Evolutionary conservation across 2,329 filamentous ascomycete species (phyloP).

Genomic region (Akanthomyces uredinophilus): DNA sequence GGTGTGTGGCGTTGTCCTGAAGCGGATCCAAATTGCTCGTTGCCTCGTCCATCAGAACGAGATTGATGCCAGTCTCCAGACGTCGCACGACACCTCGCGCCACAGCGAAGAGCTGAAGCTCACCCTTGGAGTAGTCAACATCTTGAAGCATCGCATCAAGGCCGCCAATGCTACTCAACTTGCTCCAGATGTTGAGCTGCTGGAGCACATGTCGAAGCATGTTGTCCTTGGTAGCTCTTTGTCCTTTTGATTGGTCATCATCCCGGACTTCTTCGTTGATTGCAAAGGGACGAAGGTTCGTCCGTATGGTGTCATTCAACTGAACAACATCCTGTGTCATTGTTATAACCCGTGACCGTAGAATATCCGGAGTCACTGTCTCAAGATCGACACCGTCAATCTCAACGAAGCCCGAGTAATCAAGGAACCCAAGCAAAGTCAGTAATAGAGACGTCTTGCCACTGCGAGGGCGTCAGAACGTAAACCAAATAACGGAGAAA

Average conservation of each 20-base stretch:
- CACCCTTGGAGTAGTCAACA: background rate
- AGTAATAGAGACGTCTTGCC: conserved; percentile 8
- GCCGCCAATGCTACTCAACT: background rate
- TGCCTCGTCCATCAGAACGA: conserved; percentile 5
- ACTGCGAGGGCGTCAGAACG: background rate
- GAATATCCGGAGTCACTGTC: conserved; percentile 31
- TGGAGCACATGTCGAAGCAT: background rate
- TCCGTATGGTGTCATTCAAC: conserved; percentile 36
- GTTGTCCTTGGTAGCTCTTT: background rate
- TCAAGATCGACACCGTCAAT: conserved; percentile 39
- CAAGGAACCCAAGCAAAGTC: background rate
- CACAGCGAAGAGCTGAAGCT: background rate
- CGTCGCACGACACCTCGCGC: background rate
- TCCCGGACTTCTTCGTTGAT: background rate
- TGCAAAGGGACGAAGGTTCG: conserved; percentile 29
- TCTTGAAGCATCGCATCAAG: background rate
- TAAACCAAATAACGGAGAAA: too few relatives aligned
- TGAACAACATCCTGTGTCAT: conserved; percentile 43
- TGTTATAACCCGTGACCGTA: conserved; percentile 36
- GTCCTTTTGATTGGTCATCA: background rate
- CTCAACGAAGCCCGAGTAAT: conserved; percentile 24
- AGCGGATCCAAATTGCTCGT: background rate
- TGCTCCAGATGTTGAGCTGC: background rate
- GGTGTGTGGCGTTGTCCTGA: background rate
- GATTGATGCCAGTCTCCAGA: background rate